A percentile compares a stretch with the other conserved stretches of the same genome.
Conservation (phyloP, 2,329 filamentous ascomycete genomes). For the Fusarium albidum region DNA sequence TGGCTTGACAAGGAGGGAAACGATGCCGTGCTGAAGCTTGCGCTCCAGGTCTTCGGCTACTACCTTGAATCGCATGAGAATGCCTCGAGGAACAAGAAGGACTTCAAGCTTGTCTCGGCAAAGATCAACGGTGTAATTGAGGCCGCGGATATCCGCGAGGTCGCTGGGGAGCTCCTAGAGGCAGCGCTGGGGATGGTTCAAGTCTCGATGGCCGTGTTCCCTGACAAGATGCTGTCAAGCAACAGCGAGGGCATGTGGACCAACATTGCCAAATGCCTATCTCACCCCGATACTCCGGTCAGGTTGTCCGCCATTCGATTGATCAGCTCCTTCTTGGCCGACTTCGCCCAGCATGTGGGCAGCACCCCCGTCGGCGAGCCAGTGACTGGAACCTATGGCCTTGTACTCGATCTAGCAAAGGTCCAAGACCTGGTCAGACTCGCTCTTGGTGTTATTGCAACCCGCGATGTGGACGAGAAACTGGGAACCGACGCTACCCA, state of each 20-base stretch:
- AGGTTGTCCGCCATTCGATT: constrained; percentile 80
- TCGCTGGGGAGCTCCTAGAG: constrained; percentile 77
- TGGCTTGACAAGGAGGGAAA: constrained; percentile 84
- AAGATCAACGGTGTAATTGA: constrained; percentile 62
- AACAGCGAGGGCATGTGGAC: constrained; percentile 74
- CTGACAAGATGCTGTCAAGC: constrained; percentile 68
- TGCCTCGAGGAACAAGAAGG: constrained; percentile 68
- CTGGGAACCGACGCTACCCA: constrained; percentile 82
- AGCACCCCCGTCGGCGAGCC: constrained; percentile 61
- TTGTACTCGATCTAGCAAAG: constrained; percentile 70
- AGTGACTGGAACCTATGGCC: constrained; percentile 74
- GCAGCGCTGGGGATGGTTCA: constrained; percentile 75
- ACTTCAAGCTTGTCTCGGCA: constrained; percentile 69
- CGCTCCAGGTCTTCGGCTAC: constrained; percentile 81
- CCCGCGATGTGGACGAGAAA: constrained; percentile 71
- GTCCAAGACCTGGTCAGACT: constrained; percentile 67
- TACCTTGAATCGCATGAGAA: constrained; percentile 78
- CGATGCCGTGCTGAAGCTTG: constrained; percentile 72
- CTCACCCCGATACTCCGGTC: constrained; percentile 76
- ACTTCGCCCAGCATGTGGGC: constrained; percentile 72
- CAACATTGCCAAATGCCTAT: constrained; percentile 72
- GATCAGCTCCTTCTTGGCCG: constrained; percentile 78
- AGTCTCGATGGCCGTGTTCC: constrained; percentile 72
- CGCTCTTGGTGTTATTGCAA: constrained; percentile 64
- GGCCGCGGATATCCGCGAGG: constrained; percentile 59